Base-by-base conservation (phyloP, 1,284 basidiomycete species). In the Prillingera fragicola region DNA sequence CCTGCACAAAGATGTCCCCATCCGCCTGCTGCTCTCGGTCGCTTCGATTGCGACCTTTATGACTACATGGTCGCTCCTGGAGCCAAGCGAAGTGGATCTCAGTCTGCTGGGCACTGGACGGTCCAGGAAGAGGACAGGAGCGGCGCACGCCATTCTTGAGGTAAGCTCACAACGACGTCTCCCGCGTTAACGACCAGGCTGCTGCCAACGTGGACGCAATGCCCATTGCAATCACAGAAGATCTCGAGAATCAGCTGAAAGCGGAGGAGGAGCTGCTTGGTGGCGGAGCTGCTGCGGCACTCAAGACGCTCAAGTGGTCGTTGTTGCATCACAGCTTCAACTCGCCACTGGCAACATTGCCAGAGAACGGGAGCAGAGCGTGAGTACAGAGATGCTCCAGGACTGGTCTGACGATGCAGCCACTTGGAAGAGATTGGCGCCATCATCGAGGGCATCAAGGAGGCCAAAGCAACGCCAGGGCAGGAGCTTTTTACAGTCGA, bases 231-330 rank as follows among this genome's bases (percentile, higher is more conserved):
- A 19, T 66, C 13, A 44, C 54, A 1, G 49, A 52, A 2, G 54
- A 60, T 3, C 28, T 66, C 12, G 48, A 48, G 4, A 55, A 61
- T 9, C 56, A 63, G 19, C 33, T 68, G 12, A 32, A 44, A 5
- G 24, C 28, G 2, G 55, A 60, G 8, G 62, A 63, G 33, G 44
- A 53, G 4, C 43, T 56, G 34, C 44, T 55, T 21, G 63, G 59
- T 15, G 60, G 59, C 13, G 66, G 66, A 1, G 27, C 57, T 0
- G 28, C 42, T 2, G 50, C 44, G 2, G 43, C 54, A 0, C 43
- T 67, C 41, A 64, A 62, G 45, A 41, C 58, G 1, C 35, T 69
- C 10, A 62, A 60, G 59, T 68, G 62, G 62, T 34, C 52, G 1
- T 29, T 61, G 10, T 38, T 67, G 10, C 50, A 57, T 23, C 60